Evolutionary conservation across 1,284 basidiomycete genomes (phyloP).

Genomic region (Heliocybe sulcata): DNA sequence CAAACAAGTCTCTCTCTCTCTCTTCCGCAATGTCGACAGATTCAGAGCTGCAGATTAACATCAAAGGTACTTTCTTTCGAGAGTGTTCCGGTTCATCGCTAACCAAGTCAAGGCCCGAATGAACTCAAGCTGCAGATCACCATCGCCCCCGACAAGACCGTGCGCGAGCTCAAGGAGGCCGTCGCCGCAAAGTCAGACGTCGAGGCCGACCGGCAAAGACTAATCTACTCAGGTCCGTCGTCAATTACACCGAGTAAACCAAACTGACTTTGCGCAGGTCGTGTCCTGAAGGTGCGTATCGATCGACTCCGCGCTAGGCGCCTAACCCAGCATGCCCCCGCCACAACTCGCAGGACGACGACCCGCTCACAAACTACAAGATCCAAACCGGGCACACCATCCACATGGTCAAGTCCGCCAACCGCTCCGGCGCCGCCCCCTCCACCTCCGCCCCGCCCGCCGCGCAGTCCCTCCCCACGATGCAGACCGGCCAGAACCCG

Average conservation of each 20-base stretch:
- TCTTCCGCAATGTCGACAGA: not conserved
- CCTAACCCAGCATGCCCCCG: conserved; percentile 4
- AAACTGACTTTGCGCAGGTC: conserved; percentile 31
- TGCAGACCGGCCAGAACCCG: conserved; percentile 82
- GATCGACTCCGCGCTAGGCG: not conserved
- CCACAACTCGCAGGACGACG: conserved; percentile 62
- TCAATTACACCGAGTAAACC: not conserved
- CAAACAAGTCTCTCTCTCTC: not conserved
- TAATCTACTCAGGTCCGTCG: conserved; percentile 82
- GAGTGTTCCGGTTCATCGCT: not conserved
- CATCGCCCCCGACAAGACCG: conserved; percentile 73
- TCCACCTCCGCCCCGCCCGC: conserved; percentile 19
- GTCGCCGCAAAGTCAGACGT: conserved; percentile 82
- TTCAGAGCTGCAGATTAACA: conserved; percentile 62
- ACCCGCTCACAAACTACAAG: conserved; percentile 77
- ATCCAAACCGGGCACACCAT: conserved; percentile 83
- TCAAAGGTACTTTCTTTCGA: conserved; percentile 48
- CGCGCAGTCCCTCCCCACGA: conserved; percentile 50
- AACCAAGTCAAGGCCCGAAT: conserved; percentile 54
- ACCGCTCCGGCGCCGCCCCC: not conserved
- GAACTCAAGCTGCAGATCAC: conserved; percentile 86
- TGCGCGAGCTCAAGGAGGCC: conserved; percentile 79
- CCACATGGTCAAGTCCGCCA: conserved; percentile 80
- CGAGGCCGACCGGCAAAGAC: conserved; percentile 75
- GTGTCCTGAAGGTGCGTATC: conserved; percentile 60